Evolutionary conservation across 2,329 filamentous ascomycete species (phyloP).

Genomic region (Zymoseptoria tritici): DNA sequence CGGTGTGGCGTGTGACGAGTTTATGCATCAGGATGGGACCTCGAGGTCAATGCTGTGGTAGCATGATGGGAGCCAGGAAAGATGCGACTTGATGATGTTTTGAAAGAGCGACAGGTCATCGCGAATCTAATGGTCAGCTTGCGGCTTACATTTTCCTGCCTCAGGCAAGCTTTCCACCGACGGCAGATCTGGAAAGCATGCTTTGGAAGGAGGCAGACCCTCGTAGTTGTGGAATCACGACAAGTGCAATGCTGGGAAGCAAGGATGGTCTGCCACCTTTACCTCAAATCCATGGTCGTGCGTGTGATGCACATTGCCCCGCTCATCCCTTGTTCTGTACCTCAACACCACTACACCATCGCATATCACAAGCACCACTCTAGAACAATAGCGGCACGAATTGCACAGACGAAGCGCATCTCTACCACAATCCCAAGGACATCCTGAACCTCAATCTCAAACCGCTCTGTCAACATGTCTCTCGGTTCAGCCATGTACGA

Average conservation of each 20-base stretch:
- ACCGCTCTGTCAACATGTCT: constrained; percentile 1
- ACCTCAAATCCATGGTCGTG: not conserved
- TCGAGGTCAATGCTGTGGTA: not conserved
- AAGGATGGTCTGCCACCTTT: not conserved
- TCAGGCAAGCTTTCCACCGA: not conserved
- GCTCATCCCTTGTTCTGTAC: not conserved
- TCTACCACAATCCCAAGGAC: constrained; percentile 2
- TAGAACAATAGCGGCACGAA: not conserved
- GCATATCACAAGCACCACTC: not conserved
- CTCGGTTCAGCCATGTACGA: constrained; percentile 5
- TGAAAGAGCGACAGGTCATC: no score
- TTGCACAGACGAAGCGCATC: constrained; percentile 2
- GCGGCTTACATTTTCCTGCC: not conserved
- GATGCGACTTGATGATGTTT: not conserved
- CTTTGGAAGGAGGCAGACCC: not conserved
- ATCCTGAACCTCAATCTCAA: constrained; percentile 1
- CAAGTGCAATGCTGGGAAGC: not conserved
- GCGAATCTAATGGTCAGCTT: no score
- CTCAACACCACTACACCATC: not conserved
- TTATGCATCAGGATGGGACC: not conserved
- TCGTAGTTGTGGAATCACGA: not conserved
- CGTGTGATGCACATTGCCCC: not conserved
- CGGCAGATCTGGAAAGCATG: not conserved
- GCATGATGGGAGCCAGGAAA: not conserved
- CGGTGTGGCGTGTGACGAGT: not conserved